Conservation (phyloP, 2,329 filamentous ascomycete genomes). For the Clonostachys sp. region DNA sequence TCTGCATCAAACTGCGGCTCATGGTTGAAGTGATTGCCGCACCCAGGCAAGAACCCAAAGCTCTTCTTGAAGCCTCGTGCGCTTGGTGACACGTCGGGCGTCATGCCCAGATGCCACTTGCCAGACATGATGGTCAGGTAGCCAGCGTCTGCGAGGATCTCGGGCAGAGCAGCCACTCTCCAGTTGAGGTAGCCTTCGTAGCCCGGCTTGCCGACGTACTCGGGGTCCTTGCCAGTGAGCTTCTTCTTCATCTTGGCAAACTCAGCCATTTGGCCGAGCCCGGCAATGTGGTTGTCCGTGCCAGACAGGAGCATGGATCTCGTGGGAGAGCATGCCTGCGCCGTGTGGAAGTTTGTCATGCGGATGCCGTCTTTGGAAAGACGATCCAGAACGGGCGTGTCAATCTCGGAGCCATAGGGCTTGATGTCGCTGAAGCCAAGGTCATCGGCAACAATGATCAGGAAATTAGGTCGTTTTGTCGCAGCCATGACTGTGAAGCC, state of each 20-base stretch:
- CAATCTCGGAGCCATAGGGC: conserved; percentile 56
- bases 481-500: too few relatives aligned
- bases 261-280: conserved; percentile 16
- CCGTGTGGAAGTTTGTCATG: conserved; percentile 59
- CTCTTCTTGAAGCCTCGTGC: conserved; percentile 53
- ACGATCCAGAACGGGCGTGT: conserved; percentile 53
- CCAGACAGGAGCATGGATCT: conserved; percentile 41
- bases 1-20: conserved; percentile 19
- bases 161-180: conserved; percentile 45
- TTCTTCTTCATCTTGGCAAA: background rate
- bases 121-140: conserved; percentile 53
- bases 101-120: conserved; percentile 46
- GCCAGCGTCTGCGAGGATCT: conserved; percentile 49
- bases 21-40: conserved; percentile 41
- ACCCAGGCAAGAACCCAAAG: conserved; percentile 56
- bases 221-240: too few relatives aligned
- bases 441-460: conserved; percentile 54
- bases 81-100: background rate
- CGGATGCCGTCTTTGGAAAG: conserved; percentile 38
- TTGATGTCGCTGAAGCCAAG: conserved; percentile 57
- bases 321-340: conserved; percentile 57
- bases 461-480: conserved; percentile 45
- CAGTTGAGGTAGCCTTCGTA: conserved; percentile 52
- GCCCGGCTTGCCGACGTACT: background rate
- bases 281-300: conserved; percentile 42